phyloP scores from a whole-genome alignment of 139 green algal species.

The Picochlorum sp. region DNA sequence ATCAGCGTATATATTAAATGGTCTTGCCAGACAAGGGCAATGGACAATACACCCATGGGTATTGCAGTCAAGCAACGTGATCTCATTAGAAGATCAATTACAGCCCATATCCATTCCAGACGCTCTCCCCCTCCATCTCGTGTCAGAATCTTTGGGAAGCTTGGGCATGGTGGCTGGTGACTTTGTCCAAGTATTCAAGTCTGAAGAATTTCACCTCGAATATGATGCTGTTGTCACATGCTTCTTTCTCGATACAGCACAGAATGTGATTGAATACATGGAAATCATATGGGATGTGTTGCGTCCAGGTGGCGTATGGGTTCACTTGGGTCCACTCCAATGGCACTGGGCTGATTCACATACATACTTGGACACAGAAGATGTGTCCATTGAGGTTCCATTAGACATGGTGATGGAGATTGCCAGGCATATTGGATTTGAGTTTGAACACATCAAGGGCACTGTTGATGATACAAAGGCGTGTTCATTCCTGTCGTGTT shows the following conservation, averaged over 20 bases:
- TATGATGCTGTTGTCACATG: conserved; percentile 90
- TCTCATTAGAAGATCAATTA: conserved; percentile 61
- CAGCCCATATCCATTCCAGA: conserved; percentile 62
- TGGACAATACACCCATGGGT: conserved; percentile 72
- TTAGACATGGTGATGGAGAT: conserved; percentile 54
- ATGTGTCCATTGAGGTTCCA: conserved; percentile 68
- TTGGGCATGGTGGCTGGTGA: conserved; percentile 88
- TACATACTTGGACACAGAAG: conserved; percentile 10
- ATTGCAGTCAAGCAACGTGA: conserved; percentile 66
- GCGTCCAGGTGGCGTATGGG: conserved; percentile 63
- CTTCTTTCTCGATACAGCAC: conserved; percentile 98
- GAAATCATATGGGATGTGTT: conserved; percentile 49
- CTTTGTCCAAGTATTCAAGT: conserved; percentile 84
- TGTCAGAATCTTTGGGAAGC: conserved; percentile 11
- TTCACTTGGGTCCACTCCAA: conserved; percentile 92
- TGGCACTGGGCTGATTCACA: conserved; percentile 84
- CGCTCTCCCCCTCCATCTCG: conserved; percentile 40
- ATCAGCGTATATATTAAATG: conserved; percentile 85
- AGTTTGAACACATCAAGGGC: background rate
- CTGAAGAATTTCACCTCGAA: conserved; percentile 26
- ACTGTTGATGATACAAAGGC: background rate
- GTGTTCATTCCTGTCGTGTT: background rate
- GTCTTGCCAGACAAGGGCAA: conserved; percentile 18
- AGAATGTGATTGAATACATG: conserved; percentile 96
- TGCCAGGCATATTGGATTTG: conserved; percentile 47